These are phyloP conservation scores for Globisporangium iwayamae DNA, from an alignment of 352 stramenopile genomes.

Conservation along the genomic window DNA sequence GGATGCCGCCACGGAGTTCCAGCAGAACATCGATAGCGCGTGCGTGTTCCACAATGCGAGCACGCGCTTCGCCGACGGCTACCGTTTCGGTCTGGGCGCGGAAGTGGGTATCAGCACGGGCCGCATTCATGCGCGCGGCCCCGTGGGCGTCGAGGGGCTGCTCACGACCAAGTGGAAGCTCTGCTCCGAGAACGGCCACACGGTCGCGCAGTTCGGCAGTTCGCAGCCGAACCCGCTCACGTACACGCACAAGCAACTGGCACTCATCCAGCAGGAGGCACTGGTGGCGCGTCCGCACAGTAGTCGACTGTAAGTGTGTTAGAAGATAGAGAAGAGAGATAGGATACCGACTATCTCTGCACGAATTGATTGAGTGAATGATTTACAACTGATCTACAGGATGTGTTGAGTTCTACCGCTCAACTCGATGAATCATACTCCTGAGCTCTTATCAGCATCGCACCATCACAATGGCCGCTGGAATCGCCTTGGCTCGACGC, in stretches of 20 bases:
- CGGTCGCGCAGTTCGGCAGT: conserved; percentile 63
- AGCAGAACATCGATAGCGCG: conserved; percentile 91
- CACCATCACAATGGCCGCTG: too few species aligned
- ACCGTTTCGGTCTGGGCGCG: conserved; percentile 96
- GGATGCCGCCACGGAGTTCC: conserved; percentile 64
- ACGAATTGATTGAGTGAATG: neutral
- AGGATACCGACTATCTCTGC: neutral
- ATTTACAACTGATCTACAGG: neutral
- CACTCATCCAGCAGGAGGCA: conserved; percentile 61
- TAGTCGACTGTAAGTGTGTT: conserved; percentile 55
- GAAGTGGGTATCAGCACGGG: conserved; percentile 98
- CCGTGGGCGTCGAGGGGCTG: conserved; percentile 95
- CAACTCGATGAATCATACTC: too few species aligned
- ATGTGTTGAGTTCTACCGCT: neutral
- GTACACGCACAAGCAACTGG: conserved; percentile 80
- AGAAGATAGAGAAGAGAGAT: conserved; percentile 2
- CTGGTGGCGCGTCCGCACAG: conserved; percentile 57
- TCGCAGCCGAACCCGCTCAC: conserved; percentile 36
- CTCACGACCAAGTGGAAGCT: conserved; percentile 98
- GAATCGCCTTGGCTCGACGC: too few species aligned
- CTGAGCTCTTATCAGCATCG: too few species aligned
- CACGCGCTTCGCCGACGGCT: conserved; percentile 95
- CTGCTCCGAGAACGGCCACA: conserved; percentile 79
- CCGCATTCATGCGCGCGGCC: conserved; percentile 95
- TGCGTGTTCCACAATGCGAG: conserved; percentile 99